Evolutionary conservation across 192 early-diverging fungal genomes (phyloP).

Genomic region (Mortierella alpina): DNA sequence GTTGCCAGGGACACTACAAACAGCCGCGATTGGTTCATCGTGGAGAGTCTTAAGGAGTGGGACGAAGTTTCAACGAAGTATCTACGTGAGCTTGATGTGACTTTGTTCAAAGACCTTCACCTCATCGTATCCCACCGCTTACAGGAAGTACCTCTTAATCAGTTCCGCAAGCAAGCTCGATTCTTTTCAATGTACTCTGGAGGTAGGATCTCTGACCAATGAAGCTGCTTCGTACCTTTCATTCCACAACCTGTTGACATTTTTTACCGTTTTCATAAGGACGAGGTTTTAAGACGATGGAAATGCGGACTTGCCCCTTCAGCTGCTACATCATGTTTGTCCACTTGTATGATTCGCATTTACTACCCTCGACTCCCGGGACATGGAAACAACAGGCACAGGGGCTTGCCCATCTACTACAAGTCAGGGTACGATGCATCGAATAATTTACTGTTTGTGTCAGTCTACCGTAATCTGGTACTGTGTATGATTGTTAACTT

Average conservation of each 20-base stretch:
- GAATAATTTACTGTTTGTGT: not conserved
- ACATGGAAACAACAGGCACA: conserved; percentile 31
- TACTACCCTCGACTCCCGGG: conserved; percentile 19
- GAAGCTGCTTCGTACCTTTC: not conserved
- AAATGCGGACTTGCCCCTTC: conserved; percentile 20
- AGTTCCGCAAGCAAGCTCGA: conserved; percentile 20
- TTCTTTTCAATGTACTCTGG: conserved; percentile 52
- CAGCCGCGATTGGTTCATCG: conserved; percentile 36
- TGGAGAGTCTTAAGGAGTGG: conserved; percentile 36
- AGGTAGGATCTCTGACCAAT: conserved; percentile 21
- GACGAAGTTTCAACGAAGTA: conserved; percentile 43
- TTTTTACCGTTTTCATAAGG: conserved; percentile 20
- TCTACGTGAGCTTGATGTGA: conserved; percentile 34
- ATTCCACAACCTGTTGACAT: conserved; percentile 2
- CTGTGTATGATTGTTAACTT: not conserved
- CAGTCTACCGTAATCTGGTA: not conserved
- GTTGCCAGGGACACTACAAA: conserved; percentile 35
- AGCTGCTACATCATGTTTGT: conserved; percentile 19
- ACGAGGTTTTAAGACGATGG: conserved; percentile 40
- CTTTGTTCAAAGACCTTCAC: conserved; percentile 41
- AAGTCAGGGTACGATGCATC: conserved; percentile 32
- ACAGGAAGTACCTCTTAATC: conserved; percentile 22
- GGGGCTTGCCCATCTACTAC: conserved; percentile 32
- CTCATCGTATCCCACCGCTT: conserved; percentile 38
- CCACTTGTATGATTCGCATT: conserved; percentile 14